Base-by-base conservation (phyloP, 2,329 filamentous ascomycete genomes). In the Paraphaeosphaeria minitans region DNA sequence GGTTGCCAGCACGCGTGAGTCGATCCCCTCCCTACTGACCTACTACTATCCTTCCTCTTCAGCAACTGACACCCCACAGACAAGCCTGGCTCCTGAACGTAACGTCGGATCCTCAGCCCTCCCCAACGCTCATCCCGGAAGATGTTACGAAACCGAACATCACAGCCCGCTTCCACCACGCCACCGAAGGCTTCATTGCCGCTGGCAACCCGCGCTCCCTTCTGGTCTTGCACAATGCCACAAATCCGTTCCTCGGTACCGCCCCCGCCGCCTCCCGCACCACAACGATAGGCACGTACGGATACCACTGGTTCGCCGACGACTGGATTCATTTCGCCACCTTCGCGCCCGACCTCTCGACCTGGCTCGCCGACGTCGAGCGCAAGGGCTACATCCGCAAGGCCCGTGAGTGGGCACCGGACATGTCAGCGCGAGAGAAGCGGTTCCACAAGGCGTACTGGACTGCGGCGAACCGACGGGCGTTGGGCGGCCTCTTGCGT, bases 381-480 rank as follows among this genome's bases (percentile, higher is more conserved):
- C 1, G 21, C 0, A 21, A 39, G 0, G 60, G 59, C 8, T 13
- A 35, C 12, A 51, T 72, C 9, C 4, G 12, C 3, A 16, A 62
- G 7, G 58, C 64, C 31, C 12, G 57, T 1, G 59, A 45, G 7
- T 74, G 71, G 70, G 14, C 27, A 1, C 14, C 24, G 7, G 48
- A 63, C 19, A 63, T 63, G 57, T 63, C 53, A 3, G 58, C 69
- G 2, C 52, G 9, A 1, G 63, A 70, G n/a, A 63, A 53, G 42
- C 63, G 71, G 2, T 75, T 71, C 35, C 71, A 74, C 45, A 60
- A 59, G 1, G 69, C 71, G 8, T 75, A 74, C 48, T 74, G 71
- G 71, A 51, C 68, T 3, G 62, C 66, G 0, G 72, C 72, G 0
- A 69, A 66, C 2, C 58, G 61, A 51, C 9, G 13, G 4, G 56